Evolutionary conservation across 345 rosid species (phyloP), one percentile per base, ranked within the genome.

Genomic region (Toxicodendron radicans): DNA sequence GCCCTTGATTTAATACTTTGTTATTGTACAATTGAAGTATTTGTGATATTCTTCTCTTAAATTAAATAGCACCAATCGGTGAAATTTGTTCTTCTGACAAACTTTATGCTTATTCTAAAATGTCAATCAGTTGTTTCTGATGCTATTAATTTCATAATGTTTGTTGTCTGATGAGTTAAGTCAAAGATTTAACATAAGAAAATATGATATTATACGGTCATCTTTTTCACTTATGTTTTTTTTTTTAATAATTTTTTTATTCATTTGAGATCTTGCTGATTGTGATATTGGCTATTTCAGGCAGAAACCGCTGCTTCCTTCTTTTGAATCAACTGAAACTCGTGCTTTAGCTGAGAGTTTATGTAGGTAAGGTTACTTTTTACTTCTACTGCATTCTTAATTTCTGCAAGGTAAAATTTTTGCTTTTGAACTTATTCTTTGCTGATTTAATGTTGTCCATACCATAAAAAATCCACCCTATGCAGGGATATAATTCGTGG

Each of bases 401-500:
- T 38, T 43, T 33, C 30, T 74, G 48, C 32, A 5, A 16, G n/a
- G 8, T 24, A 24, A 9, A 45, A 24, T 48, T 53, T 76, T 45
- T 57, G 17, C 59, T 58, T 49, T 72, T 23, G 56, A 49, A 52
- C 46, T 21, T 12, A 0, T 64, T 43, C 2, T 23, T 60, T 65
- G 1, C 24, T 32, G 9, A 4, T 53, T 73, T 41, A 54, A 45
- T 23, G n/a, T n/a, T 10, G 3, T 32, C 52, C 56, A 32, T 60
- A 43, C 11, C 16, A 24, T 67, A 11, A 73, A 21, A 73, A 11
- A 27, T 65, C 18, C 61, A 10, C 33, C 49, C 32, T 56, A 59
- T 78, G 27, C 78, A 95, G 99, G 91, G 99, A 95, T 78, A 95
- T 95, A 53, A 89, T 95, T 58, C 97, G 90, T 27, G 98, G 99